Percentiles rank a stretch among this genome's conserved stretches.
These are phyloP conservation scores for Leccinum arenicola DNA, from an alignment of 768 basidiomycete genomes.

Conservation along the genomic window DNA sequence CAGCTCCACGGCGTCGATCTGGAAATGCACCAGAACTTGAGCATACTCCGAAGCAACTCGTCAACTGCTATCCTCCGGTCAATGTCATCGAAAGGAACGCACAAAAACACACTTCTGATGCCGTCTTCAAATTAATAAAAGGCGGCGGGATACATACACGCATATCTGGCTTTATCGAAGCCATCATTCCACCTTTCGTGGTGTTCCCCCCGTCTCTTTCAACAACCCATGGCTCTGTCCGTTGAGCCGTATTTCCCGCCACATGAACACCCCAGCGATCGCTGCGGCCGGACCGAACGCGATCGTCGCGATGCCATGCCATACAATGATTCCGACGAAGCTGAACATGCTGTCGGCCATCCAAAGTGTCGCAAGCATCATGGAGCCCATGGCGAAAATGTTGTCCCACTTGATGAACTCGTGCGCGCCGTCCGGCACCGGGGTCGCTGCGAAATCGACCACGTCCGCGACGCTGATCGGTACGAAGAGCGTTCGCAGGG, in stretches of 20 bases:
- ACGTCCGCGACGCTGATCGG: slow-evolving; percentile 3
- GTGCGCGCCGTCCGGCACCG: slow-evolving; percentile 18
- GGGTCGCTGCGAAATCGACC: not conserved
- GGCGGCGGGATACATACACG: not conserved
- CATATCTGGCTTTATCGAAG: not conserved
- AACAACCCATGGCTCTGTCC: not conserved
- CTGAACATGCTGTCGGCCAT: slow-evolving; percentile 37
- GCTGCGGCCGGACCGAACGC: slow-evolving; percentile 52
- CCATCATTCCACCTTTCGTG: slow-evolving; percentile 2
- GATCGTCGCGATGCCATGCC: slow-evolving; percentile 42
- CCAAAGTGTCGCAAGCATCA: slow-evolving; percentile 49
- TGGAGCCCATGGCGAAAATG: slow-evolving; percentile 37
- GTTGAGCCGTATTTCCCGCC: slow-evolving; percentile 43
- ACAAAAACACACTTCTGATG: not conserved
- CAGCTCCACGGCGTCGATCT: slow-evolving; percentile 97
- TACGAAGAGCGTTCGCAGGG: slow-evolving; percentile 13
- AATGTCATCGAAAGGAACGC: not conserved
- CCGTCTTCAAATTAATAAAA: not conserved
- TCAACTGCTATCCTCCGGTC: slow-evolving; percentile 57
- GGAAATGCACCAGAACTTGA: slow-evolving; percentile 74
- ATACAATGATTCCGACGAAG: slow-evolving; percentile 35
- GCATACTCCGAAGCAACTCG: slow-evolving; percentile 94
- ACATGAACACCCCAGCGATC: slow-evolving; percentile 44
- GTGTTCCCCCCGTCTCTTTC: not conserved
- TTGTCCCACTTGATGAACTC: slow-evolving; percentile 54